Evolutionary conservation across 2,329 filamentous ascomycete genomes (phyloP), one percentile per base, ranked within the genome.

Genomic region (Aspergillus ustus): DNA sequence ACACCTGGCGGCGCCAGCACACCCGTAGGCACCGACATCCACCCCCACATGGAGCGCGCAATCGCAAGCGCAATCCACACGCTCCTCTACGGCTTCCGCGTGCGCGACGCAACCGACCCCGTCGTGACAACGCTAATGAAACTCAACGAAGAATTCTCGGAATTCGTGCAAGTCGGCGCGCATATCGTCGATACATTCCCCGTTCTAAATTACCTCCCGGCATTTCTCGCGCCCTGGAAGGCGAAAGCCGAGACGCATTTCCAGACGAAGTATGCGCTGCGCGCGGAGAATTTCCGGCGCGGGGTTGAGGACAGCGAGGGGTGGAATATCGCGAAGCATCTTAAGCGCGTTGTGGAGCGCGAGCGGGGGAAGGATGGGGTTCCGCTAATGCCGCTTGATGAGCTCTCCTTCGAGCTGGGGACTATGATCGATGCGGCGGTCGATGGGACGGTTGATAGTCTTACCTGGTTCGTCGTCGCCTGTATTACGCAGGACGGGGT

Each of bases 381-480:
- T 1, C 25, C 6, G 4, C 25, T 5, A 3, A 52, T 52, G 49
- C 25, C 49, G 0, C 9, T 52, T 11, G 49, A 52, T 34, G 49
- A 52, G 49, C 22, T 52, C 4, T 20, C 49, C 13, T 52, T 52
- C 22, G 49, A 52, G 49, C 49, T 52, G 19, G 49, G 49, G 11
- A 52, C 49, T 11, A 52, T 52, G 19, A 52, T 52, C 25, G 49
- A 52, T 34, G 49, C 49, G 4, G 22, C 49, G 49, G 25, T 52
- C 19, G 49, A 52, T 19, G 49, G 49, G 25, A 52, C 49, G 49
- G 19, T 22, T 9, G 49, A 52, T 34, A 52, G 49, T 20, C 49
- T 52, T 25, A 34, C 28, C 8, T 52, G 49, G 49, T 52, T 52
- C 4, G 49, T 52, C 9, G 49, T 52, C 9, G 49, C 49, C 2